Conservation (phyloP, 805 yeast genomes). For the Suhomyces emberorum region DNA sequence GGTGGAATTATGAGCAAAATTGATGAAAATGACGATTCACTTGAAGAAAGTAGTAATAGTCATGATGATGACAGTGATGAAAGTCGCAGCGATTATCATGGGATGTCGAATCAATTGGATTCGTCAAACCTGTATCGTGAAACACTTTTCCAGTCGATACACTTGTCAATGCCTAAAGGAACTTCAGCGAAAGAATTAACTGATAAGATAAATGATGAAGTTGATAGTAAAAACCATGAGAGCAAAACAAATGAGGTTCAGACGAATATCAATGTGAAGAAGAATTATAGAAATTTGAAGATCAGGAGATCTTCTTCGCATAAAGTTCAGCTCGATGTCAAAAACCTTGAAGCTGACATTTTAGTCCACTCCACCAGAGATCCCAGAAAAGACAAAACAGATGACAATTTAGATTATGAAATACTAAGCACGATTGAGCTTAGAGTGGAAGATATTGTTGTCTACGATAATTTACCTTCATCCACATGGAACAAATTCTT, state of each 20-base stretch:
- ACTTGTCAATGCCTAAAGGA: conserved; percentile 55
- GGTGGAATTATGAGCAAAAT: neutral
- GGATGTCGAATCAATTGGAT: neutral
- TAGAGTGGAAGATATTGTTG: conserved; percentile 50
- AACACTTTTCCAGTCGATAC: conserved; percentile 74
- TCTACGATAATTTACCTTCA: conserved; percentile 74
- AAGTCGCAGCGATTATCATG: neutral
- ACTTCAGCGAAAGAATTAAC: conserved; percentile 46
- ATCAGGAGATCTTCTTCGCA: conserved; percentile 63
- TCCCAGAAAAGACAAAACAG: conserved; percentile 38
- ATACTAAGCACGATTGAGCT: conserved; percentile 49
- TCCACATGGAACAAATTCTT: conserved; percentile 90
- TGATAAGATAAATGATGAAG: conserved; percentile 49
- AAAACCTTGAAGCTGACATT: conserved; percentile 49
- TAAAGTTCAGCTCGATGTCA: conserved; percentile 55
- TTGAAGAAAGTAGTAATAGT: neutral
- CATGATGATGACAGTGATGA: neutral
- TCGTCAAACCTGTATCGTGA: conserved; percentile 29
- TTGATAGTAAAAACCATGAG: conserved; percentile 22
- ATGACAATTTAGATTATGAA: conserved; percentile 35
- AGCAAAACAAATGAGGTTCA: conserved; percentile 6
- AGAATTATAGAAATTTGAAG: conserved; percentile 43
- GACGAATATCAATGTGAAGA: conserved; percentile 27
- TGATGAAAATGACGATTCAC: neutral
- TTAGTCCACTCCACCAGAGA: conserved; percentile 46